Conservation (phyloP, 2,329 filamentous ascomycete species). For the Xylaria sp. region DNA sequence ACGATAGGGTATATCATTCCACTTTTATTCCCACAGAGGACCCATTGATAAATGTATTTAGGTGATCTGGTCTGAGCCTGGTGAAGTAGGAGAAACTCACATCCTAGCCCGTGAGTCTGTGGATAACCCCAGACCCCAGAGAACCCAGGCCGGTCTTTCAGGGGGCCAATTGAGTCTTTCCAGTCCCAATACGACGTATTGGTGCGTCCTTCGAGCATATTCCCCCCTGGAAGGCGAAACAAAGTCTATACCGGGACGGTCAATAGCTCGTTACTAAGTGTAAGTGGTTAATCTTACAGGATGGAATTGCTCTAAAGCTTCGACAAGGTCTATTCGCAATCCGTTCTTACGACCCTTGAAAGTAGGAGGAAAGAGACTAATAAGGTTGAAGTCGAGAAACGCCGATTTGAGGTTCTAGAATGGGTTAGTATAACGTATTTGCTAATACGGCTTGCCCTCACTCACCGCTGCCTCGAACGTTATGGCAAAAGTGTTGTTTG, state of each 20-base stretch:
- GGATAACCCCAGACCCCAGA: conserved; percentile 64
- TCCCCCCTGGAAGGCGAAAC: conserved; percentile 69
- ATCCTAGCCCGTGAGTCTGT: conserved; percentile 66
- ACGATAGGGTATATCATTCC: neutral
- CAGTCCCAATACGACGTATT: conserved; percentile 55
- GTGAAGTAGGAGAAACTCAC: neutral
- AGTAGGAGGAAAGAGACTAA: conserved; percentile 65
- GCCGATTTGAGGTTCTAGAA: conserved; percentile 44
- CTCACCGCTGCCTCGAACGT: conserved; percentile 53
- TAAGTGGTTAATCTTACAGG: conserved; percentile 44
- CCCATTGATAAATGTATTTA: neutral
- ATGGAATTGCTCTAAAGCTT: conserved; percentile 57
- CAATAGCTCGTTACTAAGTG: neutral
- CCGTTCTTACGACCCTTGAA: conserved; percentile 65
- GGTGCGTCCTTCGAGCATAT: conserved; percentile 60
- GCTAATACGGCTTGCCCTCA: neutral
- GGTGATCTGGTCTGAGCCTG: neutral
- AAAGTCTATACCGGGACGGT: conserved; percentile 48
- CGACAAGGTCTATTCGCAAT: conserved; percentile 59
- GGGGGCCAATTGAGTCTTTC: conserved; percentile 60
- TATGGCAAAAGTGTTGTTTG: conserved; percentile 62
- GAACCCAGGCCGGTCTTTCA: conserved; percentile 60
- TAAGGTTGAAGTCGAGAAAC: conserved; percentile 61
- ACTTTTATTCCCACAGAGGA: neutral
- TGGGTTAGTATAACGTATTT: neutral